Evolutionary conservation across 495 filamentous ascomycete species (phyloP).

Genomic region (Hypomontagnella submonticulosa): DNA sequence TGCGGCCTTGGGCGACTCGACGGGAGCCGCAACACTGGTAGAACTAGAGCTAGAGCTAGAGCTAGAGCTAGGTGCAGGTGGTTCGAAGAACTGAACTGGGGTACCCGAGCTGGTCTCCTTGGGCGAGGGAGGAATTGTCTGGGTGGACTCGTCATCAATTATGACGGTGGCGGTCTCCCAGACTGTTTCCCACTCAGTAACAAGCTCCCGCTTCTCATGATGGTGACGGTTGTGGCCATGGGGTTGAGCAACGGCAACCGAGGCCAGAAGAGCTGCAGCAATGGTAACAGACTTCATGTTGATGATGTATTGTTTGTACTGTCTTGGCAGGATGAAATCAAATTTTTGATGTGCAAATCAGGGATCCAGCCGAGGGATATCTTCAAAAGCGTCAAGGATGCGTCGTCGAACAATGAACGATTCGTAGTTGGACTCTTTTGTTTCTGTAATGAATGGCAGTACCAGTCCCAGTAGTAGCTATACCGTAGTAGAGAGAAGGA

Average conservation of each 20-base stretch:
- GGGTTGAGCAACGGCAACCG: constrained; percentile 58
- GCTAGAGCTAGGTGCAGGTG: constrained; percentile 23
- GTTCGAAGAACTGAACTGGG: constrained; percentile 58
- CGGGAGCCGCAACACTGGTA: constrained; percentile 7
- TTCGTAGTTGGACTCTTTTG: constrained; percentile 18
- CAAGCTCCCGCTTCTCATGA: constrained; percentile 56
- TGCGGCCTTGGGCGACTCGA: constrained; percentile 11
- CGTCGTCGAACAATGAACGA: constrained; percentile 23
- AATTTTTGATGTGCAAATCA: constrained; percentile 26
- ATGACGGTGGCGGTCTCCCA: constrained; percentile 60
- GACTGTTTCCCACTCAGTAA: constrained; percentile 60
- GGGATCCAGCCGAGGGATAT: constrained; percentile 40
- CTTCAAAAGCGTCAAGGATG: constrained; percentile 31
- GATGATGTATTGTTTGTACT: constrained; percentile 22
- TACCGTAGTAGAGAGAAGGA: constrained; percentile 46
- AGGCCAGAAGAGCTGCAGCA: constrained; percentile 55
- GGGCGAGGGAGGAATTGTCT: constrained; percentile 50
- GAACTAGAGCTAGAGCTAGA: constrained; percentile 15
- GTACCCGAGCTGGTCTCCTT: constrained; percentile 32
- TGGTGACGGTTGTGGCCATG: constrained; percentile 53
- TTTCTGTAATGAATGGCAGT: constrained; percentile 28
- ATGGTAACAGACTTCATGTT: constrained; percentile 63
- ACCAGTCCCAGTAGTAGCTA: constrained; percentile 31
- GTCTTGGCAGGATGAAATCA: constrained; percentile 22
- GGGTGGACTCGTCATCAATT: constrained; percentile 56